Conservation (phyloP, 169 alveolate species). For the Plasmodium sp. region DNA sequence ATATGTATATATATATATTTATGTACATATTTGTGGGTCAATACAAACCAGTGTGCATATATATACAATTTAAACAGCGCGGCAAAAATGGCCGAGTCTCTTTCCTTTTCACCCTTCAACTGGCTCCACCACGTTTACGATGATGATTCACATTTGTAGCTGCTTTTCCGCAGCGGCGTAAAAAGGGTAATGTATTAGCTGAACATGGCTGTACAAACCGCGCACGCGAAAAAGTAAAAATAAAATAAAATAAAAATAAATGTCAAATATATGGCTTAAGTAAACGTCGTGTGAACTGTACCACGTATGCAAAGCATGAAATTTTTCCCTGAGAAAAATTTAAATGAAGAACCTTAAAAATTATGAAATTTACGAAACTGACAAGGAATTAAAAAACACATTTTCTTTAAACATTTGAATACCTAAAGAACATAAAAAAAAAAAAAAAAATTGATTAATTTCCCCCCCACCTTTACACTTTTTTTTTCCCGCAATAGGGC, state of each 20-base stretch:
- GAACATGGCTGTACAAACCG: neutral
- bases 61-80: neutral
- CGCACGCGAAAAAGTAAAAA: neutral
- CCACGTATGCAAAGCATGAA: neutral
- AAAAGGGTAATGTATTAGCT: neutral
- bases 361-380: neutral
- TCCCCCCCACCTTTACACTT: neutral
- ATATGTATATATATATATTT: neutral
- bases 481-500: neutral
- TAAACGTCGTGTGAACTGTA: neutral
- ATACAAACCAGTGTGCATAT: neutral
- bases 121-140: neutral
- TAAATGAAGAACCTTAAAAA: neutral
- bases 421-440: neutral
- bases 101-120: neutral
- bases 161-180: neutral
- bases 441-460: neutral
- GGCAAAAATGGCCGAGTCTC: neutral
- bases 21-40: neutral
- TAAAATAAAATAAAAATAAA: too few species aligned
- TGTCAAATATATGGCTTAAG: neutral
- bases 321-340: neutral
- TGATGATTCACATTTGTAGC: neutral
- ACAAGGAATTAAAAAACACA: neutral
- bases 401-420: neutral